A percentile compares a stretch with the other conserved stretches of the same genome.
Conservation (phyloP, 345 rosid genomes). For the Psidium friedrichsthalianum region DNA sequence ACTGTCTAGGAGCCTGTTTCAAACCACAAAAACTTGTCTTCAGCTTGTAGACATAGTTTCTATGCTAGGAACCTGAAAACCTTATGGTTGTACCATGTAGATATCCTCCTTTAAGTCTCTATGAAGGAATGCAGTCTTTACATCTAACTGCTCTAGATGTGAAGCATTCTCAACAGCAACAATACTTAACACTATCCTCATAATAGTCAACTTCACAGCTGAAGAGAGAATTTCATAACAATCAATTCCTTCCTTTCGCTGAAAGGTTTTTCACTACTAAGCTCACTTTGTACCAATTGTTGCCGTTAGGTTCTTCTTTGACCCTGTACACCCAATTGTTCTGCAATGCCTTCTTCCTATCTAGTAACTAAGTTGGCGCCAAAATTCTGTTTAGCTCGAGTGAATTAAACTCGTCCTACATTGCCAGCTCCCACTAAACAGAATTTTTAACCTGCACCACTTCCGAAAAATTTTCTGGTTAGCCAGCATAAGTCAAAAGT, state of each 20-base stretch:
- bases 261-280: neutral
- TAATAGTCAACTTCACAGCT: neutral
- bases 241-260: neutral
- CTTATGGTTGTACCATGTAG: neutral
- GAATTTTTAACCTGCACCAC: neutral
- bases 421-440: neutral
- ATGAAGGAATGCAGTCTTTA: neutral
- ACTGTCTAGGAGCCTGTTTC: neutral
- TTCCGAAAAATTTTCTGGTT: neutral
- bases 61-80: neutral
- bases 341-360: neutral
- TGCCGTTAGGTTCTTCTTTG: neutral
- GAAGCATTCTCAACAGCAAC: neutral
- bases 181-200: neutral
- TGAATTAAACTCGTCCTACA: neutral
- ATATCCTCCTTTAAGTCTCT: neutral
- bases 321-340: neutral
- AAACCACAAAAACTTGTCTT: neutral
- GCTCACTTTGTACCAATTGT: neutral
- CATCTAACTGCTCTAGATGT: neutral
- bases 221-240: neutral
- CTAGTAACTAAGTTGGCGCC: neutral
- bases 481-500: neutral
- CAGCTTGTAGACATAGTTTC: neutral
- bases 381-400: neutral